phyloP scores from a whole-genome alignment of 345 rosid genomes.

The Acer yangbiense region DNA sequence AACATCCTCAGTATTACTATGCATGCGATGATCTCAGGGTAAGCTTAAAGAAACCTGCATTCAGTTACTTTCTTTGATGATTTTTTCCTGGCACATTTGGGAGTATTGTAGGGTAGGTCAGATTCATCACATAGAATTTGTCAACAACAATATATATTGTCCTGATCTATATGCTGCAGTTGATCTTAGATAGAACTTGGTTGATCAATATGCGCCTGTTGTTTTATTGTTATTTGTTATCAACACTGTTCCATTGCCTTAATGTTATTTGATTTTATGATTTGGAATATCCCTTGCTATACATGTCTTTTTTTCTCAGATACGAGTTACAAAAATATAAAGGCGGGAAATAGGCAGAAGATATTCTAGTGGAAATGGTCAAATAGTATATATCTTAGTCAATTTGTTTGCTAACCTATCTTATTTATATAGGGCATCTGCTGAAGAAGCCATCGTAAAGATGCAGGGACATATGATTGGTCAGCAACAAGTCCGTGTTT shows the following conservation, averaged over 20 bases:
- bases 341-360: too few species aligned
- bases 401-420: slow-evolving; percentile 5
- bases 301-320: neutral
- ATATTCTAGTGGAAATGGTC: neutral
- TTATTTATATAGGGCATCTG: slow-evolving; percentile 56
- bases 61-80: slow-evolving; percentile 8
- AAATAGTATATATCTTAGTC: neutral
- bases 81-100: neutral
- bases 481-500: too few species aligned
- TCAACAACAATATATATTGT: neutral
- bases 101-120: neutral
- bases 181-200: neutral
- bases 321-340: too few species aligned
- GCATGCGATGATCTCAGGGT: slow-evolving; percentile 94
- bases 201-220: too few species aligned
- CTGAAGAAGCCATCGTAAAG: slow-evolving; percentile 74
- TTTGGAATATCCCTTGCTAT: slow-evolving; percentile 13
- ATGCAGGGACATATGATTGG: too few species aligned
- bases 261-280: neutral
- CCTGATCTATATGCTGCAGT: neutral
- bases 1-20: slow-evolving; percentile 82
- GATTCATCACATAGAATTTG: neutral
- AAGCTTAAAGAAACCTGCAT: slow-evolving; percentile 16
- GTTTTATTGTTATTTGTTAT: too few species aligned
- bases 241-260: too few species aligned